Conservation (phyloP, 257 asterid genomes). For the Solanum infundibuliforme region DNA sequence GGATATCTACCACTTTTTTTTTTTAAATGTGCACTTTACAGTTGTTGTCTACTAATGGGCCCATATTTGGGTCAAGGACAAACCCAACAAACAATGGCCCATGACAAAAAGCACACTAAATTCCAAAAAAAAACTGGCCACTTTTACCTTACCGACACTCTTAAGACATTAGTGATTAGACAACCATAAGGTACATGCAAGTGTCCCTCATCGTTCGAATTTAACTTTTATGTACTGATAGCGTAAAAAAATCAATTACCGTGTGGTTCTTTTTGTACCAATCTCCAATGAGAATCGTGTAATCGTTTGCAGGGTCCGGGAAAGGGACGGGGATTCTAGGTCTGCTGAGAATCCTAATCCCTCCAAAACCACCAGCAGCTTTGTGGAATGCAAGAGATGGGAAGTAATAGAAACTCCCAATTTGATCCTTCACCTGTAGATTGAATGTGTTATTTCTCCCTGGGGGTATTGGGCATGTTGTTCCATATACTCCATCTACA, state of each 20-base stretch:
- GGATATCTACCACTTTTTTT: background rate
- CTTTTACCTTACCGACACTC: background rate
- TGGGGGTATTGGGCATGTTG: slow-evolving; percentile 94
- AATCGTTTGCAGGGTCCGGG: slow-evolving; percentile 58
- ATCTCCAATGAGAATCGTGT: slow-evolving; percentile 61
- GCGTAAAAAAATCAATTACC: slow-evolving; percentile 7
- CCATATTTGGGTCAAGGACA: background rate
- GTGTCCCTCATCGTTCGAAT: background rate
- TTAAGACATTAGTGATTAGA: background rate
- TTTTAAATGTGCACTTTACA: background rate
- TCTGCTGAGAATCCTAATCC: slow-evolving; percentile 72
- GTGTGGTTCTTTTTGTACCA: slow-evolving; percentile 84
- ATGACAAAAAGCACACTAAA: slow-evolving; percentile 2
- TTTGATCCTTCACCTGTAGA: slow-evolving; percentile 93
- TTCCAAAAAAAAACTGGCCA: background rate
- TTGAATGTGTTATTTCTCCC: slow-evolving; percentile 79
- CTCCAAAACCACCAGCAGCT: slow-evolving; percentile 94
- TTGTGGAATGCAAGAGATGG: slow-evolving; percentile 88
- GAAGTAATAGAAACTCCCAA: slow-evolving; percentile 82
- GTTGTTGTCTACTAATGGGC: background rate
- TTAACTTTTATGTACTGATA: background rate
- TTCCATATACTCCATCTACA: slow-evolving; percentile 89
- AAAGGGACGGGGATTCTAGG: slow-evolving; percentile 89
- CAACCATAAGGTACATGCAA: background rate
- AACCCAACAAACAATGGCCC: slow-evolving; percentile 17